phyloP scores from a whole-genome alignment of 1,284 basidiomycete genomes.

The Trametes hirsuta region DNA sequence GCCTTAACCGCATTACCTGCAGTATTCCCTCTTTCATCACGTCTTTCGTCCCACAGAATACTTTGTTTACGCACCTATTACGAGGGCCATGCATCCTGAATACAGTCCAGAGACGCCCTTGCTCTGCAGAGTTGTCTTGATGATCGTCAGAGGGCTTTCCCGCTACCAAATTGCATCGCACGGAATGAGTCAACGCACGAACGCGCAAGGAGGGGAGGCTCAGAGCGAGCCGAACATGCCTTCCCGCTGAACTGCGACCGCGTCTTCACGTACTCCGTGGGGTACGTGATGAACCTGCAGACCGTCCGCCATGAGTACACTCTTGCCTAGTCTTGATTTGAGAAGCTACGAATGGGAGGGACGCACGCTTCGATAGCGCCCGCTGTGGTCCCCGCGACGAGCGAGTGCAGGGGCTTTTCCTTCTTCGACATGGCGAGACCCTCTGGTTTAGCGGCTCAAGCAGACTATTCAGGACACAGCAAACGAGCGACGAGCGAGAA shows the following conservation, averaged over 20 bases:
- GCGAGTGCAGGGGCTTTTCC: constrained; percentile 80
- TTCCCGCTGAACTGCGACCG: constrained; percentile 81
- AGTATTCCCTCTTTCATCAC: not conserved
- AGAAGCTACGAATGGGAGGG: not conserved
- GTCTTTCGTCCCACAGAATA: not conserved
- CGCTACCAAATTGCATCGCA: constrained; percentile 41
- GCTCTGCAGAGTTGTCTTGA: constrained; percentile 69
- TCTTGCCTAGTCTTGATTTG: no score
- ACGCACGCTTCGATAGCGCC: constrained; percentile 88
- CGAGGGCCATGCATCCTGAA: constrained; percentile 84
- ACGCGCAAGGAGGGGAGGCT: not conserved
- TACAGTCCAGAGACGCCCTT: constrained; percentile 83
- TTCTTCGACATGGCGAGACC: constrained; percentile 45
- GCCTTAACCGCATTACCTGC: constrained; percentile 82
- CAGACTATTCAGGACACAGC: not conserved
- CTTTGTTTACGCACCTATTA: constrained; percentile 60
- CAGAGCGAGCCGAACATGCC: constrained; percentile 32
- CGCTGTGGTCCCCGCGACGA: constrained; percentile 91
- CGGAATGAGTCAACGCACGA: not conserved
- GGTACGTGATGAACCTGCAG: constrained; percentile 79
- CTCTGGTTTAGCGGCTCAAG: not conserved
- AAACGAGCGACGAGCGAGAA: not conserved
- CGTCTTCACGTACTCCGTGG: constrained; percentile 92
- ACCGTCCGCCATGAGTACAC: not conserved
- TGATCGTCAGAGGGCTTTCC: constrained; percentile 70